Base-by-base conservation (phyloP, 2,329 filamentous ascomycete genomes). In the Alternaria tenuissima region DNA sequence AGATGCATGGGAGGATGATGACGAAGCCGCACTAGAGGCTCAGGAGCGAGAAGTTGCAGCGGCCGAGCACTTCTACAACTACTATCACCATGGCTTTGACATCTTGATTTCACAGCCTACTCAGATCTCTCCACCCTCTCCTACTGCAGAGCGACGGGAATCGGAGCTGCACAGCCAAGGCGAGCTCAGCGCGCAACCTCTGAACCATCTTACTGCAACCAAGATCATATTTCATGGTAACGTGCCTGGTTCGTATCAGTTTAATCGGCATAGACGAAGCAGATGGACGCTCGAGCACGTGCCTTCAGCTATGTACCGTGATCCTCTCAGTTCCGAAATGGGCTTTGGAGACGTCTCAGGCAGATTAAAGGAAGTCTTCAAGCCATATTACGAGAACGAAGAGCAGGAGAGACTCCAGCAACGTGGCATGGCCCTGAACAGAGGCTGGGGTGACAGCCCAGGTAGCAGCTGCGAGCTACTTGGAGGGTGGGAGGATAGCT, bases 211-310 rank as follows among this genome's bases (percentile, higher is more conserved):
- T 11, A 92, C 95, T 0, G 94, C 91, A 6, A 95, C 92, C 0
- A 98, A 98, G 76, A 78, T 99, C n/a, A 88, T 98, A 18, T 84
- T 99, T 2, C 95, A 99, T 77, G 93, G 91, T 43, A 99, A 99
- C 71, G 89, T 98, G 3, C 95, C 95, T 1, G 95, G 95, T 0
- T 97, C 93, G 1, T 98, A 97, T 76, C 92, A 94, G 11, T 99
- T 99, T 81, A 98, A 99, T 79, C 88, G 95, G 5, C 93, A 98
- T 77, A 89, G 94, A 18, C 88, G 95, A 62, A 93, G 92, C 69
- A 88, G 94, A 41, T 99, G 95, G 95, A 88, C 89, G 52, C 89
- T 97, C 12, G 80, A 86, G 41, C 76, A 80, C 28, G 76, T 80
- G 9, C 75, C 82, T 0, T 75, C 79, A 32, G 66, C 82, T 5